Conservation (phyloP, 2,329 filamentous ascomycete genomes). For the Pseudogymnoascus sp. region DNA sequence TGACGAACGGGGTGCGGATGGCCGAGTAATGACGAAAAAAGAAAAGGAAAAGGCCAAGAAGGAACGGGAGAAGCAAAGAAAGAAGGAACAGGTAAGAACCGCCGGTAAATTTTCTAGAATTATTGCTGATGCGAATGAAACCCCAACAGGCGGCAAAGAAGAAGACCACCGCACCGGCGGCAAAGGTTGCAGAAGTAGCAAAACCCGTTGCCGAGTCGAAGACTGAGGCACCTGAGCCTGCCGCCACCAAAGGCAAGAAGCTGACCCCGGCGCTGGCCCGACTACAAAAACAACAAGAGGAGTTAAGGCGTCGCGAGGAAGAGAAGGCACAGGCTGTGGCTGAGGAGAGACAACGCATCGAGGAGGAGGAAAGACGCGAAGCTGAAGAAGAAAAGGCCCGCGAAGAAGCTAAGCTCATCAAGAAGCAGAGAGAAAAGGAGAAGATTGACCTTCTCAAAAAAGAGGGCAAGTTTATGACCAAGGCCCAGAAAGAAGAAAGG, state of each 20-base stretch:
- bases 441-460: constrained; percentile 81
- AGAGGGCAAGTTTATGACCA: constrained; percentile 78
- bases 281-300: constrained; percentile 77
- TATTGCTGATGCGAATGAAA: constrained; percentile 11
- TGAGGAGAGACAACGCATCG: constrained; percentile 56
- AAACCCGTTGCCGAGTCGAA: constrained; percentile 44
- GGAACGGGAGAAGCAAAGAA: constrained; percentile 94
- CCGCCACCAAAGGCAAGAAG: constrained; percentile 82
- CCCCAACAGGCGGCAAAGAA: constrained; percentile 66
- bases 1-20: constrained; percentile 46
- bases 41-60: constrained; percentile 98
- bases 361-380: constrained; percentile 54
- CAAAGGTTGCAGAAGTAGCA: constrained; percentile 48
- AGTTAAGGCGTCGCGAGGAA: constrained; percentile 56
- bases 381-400: constrained; percentile 61
- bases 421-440: constrained; percentile 82
- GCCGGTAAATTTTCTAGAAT: not conserved
- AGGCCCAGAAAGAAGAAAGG: constrained; percentile 77
- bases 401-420: constrained; percentile 65
- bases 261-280: constrained; percentile 63
- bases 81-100: constrained; percentile 80
- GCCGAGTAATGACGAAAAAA: constrained; percentile 83
- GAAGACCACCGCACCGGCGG: constrained; percentile 49
- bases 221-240: constrained; percentile 36
- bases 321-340: constrained; percentile 48